phyloP scores from a whole-genome alignment of 257 asterid genomes.

The Lavandula angustifolia region DNA sequence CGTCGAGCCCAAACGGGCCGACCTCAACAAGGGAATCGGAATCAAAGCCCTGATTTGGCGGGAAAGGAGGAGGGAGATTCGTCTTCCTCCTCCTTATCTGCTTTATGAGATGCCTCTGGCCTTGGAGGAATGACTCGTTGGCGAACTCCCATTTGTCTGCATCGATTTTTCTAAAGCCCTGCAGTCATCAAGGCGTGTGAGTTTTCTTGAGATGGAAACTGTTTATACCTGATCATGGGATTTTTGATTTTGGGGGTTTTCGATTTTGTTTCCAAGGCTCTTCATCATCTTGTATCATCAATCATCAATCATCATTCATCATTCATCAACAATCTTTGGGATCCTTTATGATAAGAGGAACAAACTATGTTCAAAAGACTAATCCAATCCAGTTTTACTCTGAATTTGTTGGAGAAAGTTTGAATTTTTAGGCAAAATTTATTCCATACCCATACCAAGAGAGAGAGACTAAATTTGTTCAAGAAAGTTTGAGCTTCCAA shows the following conservation, averaged over 20 bases:
- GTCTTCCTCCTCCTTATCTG: slow-evolving; percentile 58
- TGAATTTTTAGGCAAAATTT: no score
- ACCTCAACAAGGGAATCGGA: slow-evolving; percentile 59
- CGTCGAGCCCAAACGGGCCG: slow-evolving; percentile 56
- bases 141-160: slow-evolving; percentile 91
- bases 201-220: not conserved
- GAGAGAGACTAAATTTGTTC: no score
- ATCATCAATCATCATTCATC: slow-evolving; percentile 40
- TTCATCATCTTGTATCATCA: slow-evolving; percentile 44
- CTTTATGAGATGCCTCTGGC: slow-evolving; percentile 60
- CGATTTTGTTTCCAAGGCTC: no score
- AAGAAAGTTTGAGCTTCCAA: no score
- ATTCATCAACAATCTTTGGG: slow-evolving; percentile 36
- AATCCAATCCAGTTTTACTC: no score
- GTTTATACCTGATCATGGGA: slow-evolving; percentile 35
- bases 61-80: slow-evolving; percentile 20
- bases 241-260: slow-evolving; percentile 25
- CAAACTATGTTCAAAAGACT: slow-evolving; percentile 31
- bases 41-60: slow-evolving; percentile 30
- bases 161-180: slow-evolving; percentile 93
- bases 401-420: no score
- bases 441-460: no score
- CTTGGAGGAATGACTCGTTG: slow-evolving; percentile 63
- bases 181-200: slow-evolving; percentile 36
- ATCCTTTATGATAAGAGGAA: slow-evolving; percentile 46